Percentiles rank a stretch among this genome's conserved stretches.
Evolutionary conservation across 495 filamentous ascomycete genomes (phyloP).

Genomic region (Xylaria acuta): DNA sequence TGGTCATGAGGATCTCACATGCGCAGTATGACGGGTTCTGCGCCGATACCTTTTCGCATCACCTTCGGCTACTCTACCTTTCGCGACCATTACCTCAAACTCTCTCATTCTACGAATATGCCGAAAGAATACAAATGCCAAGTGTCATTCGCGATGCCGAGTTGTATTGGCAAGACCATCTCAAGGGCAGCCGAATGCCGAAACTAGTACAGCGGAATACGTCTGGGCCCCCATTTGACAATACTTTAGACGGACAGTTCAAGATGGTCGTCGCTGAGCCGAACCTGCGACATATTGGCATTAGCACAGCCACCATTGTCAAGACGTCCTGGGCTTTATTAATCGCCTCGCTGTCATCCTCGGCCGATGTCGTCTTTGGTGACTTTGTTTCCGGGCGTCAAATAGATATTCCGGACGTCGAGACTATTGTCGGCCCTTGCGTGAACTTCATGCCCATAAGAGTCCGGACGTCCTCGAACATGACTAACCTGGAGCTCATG

Average conservation of each 20-base stretch:
- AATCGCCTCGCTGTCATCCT: background rate
- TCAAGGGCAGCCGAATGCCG: slow-evolving; percentile 1
- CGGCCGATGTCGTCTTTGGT: background rate
- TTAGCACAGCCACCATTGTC: slow-evolving; percentile 1
- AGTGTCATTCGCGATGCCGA: background rate
- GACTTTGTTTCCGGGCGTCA: background rate
- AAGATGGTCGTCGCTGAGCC: background rate
- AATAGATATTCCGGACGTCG: background rate
- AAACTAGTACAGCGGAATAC: background rate
- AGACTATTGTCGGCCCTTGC: background rate
- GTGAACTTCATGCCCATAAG: background rate
- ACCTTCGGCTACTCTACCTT: background rate
- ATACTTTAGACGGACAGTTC: background rate
- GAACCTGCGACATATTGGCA: background rate
- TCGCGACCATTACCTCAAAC: background rate
- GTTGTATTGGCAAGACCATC: slow-evolving; percentile 3
- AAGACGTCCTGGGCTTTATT: background rate
- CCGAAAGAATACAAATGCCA: background rate
- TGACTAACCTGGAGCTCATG: background rate
- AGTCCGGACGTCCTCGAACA: background rate
- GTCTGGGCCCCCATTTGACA: background rate
- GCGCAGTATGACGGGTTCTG: slow-evolving; percentile 4
- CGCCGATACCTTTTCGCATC: background rate
- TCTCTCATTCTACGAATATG: slow-evolving; percentile 1
- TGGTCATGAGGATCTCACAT: background rate